Conservation (phyloP, 352 stramenopile species). For the Phytophthora pistaciae region DNA sequence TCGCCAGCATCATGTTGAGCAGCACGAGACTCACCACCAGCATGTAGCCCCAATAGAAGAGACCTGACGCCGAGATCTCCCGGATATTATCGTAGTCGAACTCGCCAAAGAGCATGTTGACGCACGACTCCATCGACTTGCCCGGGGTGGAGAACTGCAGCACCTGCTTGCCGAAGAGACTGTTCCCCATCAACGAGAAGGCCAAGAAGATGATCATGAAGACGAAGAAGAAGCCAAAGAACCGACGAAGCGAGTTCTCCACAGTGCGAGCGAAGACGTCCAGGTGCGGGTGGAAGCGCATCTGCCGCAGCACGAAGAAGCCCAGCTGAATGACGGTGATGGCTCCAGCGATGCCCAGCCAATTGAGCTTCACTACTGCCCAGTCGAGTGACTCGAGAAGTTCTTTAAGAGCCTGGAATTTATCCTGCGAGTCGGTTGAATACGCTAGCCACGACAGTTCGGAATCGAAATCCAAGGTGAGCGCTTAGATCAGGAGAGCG, state of each 20-base stretch:
- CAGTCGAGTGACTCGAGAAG: too few relatives aligned
- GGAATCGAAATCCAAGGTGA: too few relatives aligned
- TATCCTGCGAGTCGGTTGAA: too few relatives aligned
- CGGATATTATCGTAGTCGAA: not conserved
- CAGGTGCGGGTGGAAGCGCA: not conserved
- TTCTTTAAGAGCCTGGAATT: too few relatives aligned
- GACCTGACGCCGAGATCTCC: not conserved
- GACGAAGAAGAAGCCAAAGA: not conserved
- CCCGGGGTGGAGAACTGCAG: not conserved
- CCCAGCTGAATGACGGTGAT: not conserved
- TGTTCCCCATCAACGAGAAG: not conserved
- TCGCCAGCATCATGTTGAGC: not conserved
- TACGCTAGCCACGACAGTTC: too few relatives aligned
- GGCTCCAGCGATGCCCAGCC: not conserved
- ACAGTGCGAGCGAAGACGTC: not conserved
- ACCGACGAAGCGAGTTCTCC: not conserved
- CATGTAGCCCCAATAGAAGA: constrained; percentile 4
- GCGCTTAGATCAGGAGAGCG: too few relatives aligned
- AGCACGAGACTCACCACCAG: not conserved
- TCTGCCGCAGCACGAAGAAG: not conserved
- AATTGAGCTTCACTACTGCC: not conserved
- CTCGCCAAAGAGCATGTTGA: too few relatives aligned
- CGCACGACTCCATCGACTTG: not conserved
- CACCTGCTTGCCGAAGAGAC: not conserved
- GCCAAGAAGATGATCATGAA: not conserved